These are phyloP conservation scores for Backusella mclennaniae DNA, from an alignment of 192 early-diverging fungal genomes.

Conservation along the genomic window DNA sequence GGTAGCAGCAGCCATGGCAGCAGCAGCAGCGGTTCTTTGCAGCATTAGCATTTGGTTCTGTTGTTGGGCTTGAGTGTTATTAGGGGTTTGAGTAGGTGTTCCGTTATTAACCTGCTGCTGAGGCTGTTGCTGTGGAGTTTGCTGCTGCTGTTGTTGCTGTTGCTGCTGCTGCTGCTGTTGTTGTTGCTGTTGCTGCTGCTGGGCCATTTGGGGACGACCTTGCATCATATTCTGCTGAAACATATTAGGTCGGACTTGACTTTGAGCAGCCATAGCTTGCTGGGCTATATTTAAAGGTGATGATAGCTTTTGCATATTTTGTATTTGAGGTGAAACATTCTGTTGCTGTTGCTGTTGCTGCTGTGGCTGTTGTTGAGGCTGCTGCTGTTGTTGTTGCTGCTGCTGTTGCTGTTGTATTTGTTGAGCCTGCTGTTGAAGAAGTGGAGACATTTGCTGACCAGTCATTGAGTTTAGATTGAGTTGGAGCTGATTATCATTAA, in stretches of 20 bases:
- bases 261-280: constrained; percentile 26
- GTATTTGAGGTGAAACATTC: constrained; percentile 13
- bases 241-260: constrained; percentile 10
- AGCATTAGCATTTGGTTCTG: constrained; percentile 12
- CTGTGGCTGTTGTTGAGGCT: not conserved
- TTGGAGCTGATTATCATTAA: constrained; percentile 14
- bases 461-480: constrained; percentile 7
- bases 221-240: constrained; percentile 28
- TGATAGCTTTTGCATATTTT: constrained; percentile 17
- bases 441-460: constrained; percentile 8
- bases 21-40: constrained; percentile 14
- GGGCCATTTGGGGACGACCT: constrained; percentile 11
- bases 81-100: not conserved
- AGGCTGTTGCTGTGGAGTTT: not conserved
- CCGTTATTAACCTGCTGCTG: not conserved
- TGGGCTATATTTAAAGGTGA: constrained; percentile 17
- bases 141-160: not conserved
- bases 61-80: not conserved
- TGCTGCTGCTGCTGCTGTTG: constrained; percentile 3
- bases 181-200: not conserved
- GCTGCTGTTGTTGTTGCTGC: constrained; percentile 9
- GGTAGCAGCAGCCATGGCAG: not conserved
- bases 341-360: constrained; percentile 14
- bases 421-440: constrained; percentile 12
- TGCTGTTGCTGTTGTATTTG: constrained; percentile 11